phyloP scores from a whole-genome alignment of 2,329 filamentous ascomycete genomes.

The Coniochaeta prunicola region DNA sequence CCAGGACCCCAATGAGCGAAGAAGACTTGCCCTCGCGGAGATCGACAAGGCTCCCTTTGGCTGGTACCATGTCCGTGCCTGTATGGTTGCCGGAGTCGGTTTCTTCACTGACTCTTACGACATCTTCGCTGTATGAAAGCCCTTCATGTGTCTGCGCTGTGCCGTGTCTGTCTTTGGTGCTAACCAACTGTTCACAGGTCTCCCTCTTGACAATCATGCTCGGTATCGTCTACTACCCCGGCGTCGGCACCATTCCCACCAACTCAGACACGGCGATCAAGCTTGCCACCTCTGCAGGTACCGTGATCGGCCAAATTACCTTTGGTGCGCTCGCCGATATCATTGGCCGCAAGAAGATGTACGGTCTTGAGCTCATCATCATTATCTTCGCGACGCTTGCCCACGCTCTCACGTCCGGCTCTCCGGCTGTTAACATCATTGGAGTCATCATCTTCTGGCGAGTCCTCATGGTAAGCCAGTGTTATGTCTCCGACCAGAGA shows the following conservation, averaged over 20 bases:
- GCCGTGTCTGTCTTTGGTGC: not conserved
- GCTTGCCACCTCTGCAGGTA: slow-evolving; percentile 75
- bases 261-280: slow-evolving; percentile 76
- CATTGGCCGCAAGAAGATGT: slow-evolving; percentile 57
- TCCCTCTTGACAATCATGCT: slow-evolving; percentile 68
- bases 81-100: slow-evolving; percentile 72
- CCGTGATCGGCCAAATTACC: slow-evolving; percentile 72
- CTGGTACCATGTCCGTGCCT: slow-evolving; percentile 76
- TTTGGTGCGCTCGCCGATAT: slow-evolving; percentile 75
- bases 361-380: slow-evolving; percentile 72
- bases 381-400: slow-evolving; percentile 74
- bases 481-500: not conserved
- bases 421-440: slow-evolving; percentile 54
- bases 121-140: slow-evolving; percentile 40
- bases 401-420: slow-evolving; percentile 59
- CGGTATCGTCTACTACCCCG: slow-evolving; percentile 67
- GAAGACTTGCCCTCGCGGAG: slow-evolving; percentile 71
- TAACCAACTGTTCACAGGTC: slow-evolving; percentile 39
- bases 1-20: slow-evolving; percentile 68
- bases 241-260: slow-evolving; percentile 52
- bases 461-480: slow-evolving; percentile 54
- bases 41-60: slow-evolving; percentile 77
- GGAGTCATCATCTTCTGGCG: slow-evolving; percentile 75
- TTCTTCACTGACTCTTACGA: slow-evolving; percentile 73
- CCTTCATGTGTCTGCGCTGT: slow-evolving; percentile 6